Evolutionary conservation across 2,329 filamentous ascomycete genomes (phyloP).

Genomic region (Exophiala lecanii-corni): DNA sequence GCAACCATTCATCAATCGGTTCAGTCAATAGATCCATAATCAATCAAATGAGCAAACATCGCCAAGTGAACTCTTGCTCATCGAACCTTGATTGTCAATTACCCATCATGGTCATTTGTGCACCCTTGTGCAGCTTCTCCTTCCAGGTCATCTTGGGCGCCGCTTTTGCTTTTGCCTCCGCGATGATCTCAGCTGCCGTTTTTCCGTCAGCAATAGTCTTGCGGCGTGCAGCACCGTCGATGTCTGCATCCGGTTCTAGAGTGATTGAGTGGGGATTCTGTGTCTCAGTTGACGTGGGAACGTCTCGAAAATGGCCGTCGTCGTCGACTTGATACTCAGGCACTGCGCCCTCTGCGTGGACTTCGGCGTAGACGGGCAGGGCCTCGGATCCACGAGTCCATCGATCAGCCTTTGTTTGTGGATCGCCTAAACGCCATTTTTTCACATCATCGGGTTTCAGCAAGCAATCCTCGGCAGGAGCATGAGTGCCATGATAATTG

Average conservation of each 20-base stretch:
- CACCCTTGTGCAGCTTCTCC: conserved; percentile 11
- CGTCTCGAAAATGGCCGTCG: neutral
- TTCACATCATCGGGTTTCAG: conserved; percentile 23
- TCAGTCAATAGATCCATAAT: no score
- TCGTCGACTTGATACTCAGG: conserved; percentile 15
- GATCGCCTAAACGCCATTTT: conserved; percentile 21
- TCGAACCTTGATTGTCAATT: conserved; percentile 2
- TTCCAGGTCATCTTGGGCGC: conserved; percentile 17
- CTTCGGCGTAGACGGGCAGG: conserved; percentile 21
- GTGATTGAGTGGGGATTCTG: neutral
- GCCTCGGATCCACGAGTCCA: conserved; percentile 21
- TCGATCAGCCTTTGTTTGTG: conserved; percentile 17
- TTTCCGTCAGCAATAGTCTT: conserved; percentile 14
- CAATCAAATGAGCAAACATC: no score
- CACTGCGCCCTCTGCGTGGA: conserved; percentile 3
- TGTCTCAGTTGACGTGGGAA: neutral
- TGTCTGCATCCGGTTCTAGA: neutral
- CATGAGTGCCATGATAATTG: conserved; percentile 20
- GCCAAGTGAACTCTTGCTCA: no score
- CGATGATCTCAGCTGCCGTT: conserved; percentile 18
- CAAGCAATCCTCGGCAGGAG: conserved; percentile 22
- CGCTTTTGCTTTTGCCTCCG: conserved; percentile 10
- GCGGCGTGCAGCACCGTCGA: neutral
- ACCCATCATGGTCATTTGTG: conserved; percentile 10
- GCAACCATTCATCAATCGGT: no score